Conservation (phyloP, 371 early-diverging fungal genomes). For the Mucor piriformis region DNA sequence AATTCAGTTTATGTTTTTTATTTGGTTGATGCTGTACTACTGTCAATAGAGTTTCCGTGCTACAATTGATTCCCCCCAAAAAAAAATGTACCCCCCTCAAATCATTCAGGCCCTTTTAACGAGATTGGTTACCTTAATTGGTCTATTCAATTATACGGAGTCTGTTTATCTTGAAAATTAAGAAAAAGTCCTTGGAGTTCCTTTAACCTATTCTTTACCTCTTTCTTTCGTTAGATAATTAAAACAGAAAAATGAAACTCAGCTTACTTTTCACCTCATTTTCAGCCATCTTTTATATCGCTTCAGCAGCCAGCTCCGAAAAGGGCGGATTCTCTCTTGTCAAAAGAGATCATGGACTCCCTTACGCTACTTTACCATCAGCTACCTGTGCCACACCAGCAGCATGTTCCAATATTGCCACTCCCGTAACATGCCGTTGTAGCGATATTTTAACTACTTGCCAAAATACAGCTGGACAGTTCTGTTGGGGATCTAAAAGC, state of each 20-base stretch:
- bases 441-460: conserved; percentile 38
- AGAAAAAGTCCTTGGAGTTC: too few species aligned
- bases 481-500: conserved; percentile 47
- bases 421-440: conserved; percentile 37
- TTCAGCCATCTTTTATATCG: conserved; percentile 13
- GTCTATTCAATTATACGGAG: conserved; percentile 20
- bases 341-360: conserved; percentile 44
- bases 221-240: background rate
- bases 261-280: conserved; percentile 22
- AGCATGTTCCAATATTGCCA: conserved; percentile 34
- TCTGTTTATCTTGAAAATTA: background rate
- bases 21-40: conserved; percentile 13
- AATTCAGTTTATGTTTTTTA: background rate
- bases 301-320: conserved; percentile 5
- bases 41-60: background rate
- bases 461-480: conserved; percentile 29
- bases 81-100: background rate
- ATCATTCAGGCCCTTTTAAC: background rate
- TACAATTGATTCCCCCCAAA: background rate
- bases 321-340: conserved; percentile 7
- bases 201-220: conserved; percentile 14
- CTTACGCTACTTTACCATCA: conserved; percentile 38
- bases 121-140: conserved; percentile 3
- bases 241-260: conserved; percentile 29
- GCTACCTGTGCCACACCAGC: conserved; percentile 34